Conservation (phyloP, 352 stramenopile genomes). For the Achlya hypogyna region DNA sequence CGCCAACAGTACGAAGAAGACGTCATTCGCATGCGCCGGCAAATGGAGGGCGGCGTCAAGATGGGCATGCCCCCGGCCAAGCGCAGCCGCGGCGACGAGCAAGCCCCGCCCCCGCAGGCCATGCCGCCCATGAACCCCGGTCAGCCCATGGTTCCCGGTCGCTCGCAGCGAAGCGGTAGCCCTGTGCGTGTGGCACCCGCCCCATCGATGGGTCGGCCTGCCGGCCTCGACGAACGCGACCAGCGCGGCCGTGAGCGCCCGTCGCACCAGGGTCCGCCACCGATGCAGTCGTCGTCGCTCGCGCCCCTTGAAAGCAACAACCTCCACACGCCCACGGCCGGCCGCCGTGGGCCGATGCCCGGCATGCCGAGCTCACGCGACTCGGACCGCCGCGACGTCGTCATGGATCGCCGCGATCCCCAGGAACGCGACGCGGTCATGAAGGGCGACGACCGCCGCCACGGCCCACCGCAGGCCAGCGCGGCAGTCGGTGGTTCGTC, state of each 20-base stretch:
- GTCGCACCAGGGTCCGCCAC: constrained; percentile 22
- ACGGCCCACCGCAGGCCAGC: neutral
- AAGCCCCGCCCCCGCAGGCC: neutral
- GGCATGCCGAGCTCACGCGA: constrained; percentile 26
- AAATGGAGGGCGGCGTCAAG: constrained; percentile 44
- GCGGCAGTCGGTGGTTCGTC: constrained; percentile 24
- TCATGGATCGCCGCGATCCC: neutral
- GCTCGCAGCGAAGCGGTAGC: constrained; percentile 1
- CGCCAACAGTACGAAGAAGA: constrained; percentile 82
- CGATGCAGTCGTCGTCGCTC: constrained; percentile 34
- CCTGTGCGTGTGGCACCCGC: constrained; percentile 13
- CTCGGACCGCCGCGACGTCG: constrained; percentile 8
- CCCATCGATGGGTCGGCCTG: constrained; percentile 14
- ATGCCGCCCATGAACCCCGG: constrained; percentile 17
- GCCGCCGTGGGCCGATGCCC: constrained; percentile 43
- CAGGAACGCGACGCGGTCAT: neutral
- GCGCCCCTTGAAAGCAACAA: constrained; percentile 51
- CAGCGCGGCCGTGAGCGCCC: constrained; percentile 23
- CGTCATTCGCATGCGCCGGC: constrained; percentile 69
- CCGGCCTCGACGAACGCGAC: constrained; percentile 13
- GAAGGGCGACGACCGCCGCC: constrained; percentile 12
- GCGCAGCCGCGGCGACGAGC: constrained; percentile 1
- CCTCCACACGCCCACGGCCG: constrained; percentile 43
- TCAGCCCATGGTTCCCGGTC: constrained; percentile 6
- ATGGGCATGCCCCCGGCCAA: neutral